A percentile compares a stretch with the other conserved stretches of the same genome.
phyloP scores from a whole-genome alignment of 2,329 filamentous ascomycete genomes.

The Alternaria gaisen region DNA sequence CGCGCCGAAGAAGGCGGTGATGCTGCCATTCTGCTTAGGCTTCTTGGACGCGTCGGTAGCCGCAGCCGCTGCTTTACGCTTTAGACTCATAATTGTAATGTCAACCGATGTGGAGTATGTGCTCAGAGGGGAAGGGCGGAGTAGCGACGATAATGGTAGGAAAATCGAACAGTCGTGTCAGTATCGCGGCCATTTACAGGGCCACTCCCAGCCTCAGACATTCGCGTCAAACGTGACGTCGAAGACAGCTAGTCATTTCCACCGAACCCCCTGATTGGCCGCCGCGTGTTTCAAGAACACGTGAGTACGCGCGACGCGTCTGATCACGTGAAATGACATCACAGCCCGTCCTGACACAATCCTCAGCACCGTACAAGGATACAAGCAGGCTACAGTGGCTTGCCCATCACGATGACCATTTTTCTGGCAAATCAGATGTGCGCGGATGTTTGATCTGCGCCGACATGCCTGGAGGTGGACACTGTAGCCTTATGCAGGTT shows the following conservation, averaged over 20 bases:
- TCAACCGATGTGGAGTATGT: constrained; percentile 15
- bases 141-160: background rate
- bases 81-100: constrained; percentile 56
- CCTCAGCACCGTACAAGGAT: constrained; percentile 15
- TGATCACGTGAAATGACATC: constrained; percentile 30
- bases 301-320: constrained; percentile 26
- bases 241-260: constrained; percentile 12
- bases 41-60: constrained; percentile 59
- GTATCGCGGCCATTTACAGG: constrained; percentile 7
- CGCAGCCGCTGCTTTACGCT: constrained; percentile 60
- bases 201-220: constrained; percentile 21
- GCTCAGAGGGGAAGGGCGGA: background rate
- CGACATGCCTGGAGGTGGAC: constrained; percentile 7
- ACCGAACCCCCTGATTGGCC: constrained; percentile 24
- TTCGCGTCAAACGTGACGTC: constrained; percentile 26
- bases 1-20: constrained; percentile 87
- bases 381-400: constrained; percentile 26
- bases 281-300: constrained; percentile 1
- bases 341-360: constrained; percentile 11
- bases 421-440: constrained; percentile 15
- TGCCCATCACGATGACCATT: constrained; percentile 2
- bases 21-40: constrained; percentile 72
- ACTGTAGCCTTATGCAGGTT: background rate
- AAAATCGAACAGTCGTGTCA: background rate
- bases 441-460: constrained; percentile 17